Evolutionary conservation across 345 rosid species (phyloP), one percentile per base, ranked within the genome.

Genomic region (Lumnitzera littorea): DNA sequence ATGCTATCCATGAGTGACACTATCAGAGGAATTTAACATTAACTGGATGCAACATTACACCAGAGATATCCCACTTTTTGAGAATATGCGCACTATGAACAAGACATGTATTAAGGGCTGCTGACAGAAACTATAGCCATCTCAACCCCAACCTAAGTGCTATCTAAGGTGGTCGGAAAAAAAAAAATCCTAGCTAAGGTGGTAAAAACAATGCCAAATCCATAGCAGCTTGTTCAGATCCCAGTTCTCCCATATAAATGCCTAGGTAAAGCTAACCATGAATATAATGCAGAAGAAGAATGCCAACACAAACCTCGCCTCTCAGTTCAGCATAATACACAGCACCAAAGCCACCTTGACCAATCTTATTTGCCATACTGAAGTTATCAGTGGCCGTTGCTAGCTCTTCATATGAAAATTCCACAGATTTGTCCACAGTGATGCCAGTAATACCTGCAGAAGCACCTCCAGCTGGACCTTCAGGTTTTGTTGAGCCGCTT

Each of bases 261-360:
- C 20, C 29, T 15, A 4, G 15, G 24, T 27, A 48, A 15, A 36
- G 59, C 53, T 14, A 43, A 54, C 15, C 46, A 2, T 15, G 24
- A 24, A 2, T 11, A 43, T 13, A 46, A 43, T 36, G 43, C 9
- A 36, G 43, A 25, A 50, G 27, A 12, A 7, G 46, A 24, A 46
- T 9, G 16, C 2, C 23, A 36, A 36, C 66, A 63, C 89, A 46
- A 60, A 90, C 98, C 90, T 94, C 95, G 72, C 96, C 99, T 83
- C 97, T 80, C 13, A 94, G 78, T 68, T 81, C 89, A 50, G 99
- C 99, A 69, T 84, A 86, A 78, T 83, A 94, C 61, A 90, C 92
- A 64, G 84, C 77, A 20, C 99, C 99, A 56, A 89, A 94, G 68
- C 99, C 97, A 65, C 99, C 97, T 75, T 83, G 51, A 12, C 99